phyloP scores from a whole-genome alignment of 345 rosid species.

The Corchorus capsularis region DNA sequence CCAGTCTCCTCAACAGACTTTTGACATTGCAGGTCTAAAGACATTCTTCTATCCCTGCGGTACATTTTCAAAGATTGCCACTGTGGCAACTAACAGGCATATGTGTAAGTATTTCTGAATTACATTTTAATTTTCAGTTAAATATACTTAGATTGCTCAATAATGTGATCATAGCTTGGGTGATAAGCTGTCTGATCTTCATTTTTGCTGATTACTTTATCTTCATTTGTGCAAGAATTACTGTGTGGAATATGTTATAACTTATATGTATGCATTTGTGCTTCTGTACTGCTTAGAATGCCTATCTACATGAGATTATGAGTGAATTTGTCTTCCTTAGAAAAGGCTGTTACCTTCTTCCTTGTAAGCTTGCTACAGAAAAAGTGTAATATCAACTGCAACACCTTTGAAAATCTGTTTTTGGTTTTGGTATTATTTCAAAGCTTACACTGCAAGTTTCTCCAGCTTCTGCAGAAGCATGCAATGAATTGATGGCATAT shows the following conservation, averaged over 20 bases:
- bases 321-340: background rate
- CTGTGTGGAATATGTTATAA: background rate
- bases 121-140: background rate
- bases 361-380: background rate
- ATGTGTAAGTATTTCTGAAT: conserved; percentile 63
- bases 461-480: conserved; percentile 94
- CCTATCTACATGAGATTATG: background rate
- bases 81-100: conserved; percentile 79
- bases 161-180: background rate
- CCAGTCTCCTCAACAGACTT: conserved; percentile 14
- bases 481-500: conserved; percentile 91
- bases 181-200: background rate
- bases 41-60: conserved; percentile 92
- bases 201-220: background rate
- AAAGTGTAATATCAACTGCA: background rate
- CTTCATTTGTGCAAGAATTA: conserved; percentile 2
- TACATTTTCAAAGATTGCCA: conserved; percentile 80
- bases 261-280: background rate
- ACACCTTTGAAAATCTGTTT: conserved; percentile 6
- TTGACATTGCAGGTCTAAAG: conserved; percentile 61
- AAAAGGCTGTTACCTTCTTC: conserved; percentile 1
- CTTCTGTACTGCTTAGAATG: background rate
- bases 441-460: conserved; percentile 25
- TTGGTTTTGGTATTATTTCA: conserved; percentile 10
- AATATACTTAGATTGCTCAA: background rate